A percentile compares a stretch with the other conserved stretches of the same genome.
phyloP scores from a whole-genome alignment of 305 asterid species.

The Fraxinus paxiana region DNA sequence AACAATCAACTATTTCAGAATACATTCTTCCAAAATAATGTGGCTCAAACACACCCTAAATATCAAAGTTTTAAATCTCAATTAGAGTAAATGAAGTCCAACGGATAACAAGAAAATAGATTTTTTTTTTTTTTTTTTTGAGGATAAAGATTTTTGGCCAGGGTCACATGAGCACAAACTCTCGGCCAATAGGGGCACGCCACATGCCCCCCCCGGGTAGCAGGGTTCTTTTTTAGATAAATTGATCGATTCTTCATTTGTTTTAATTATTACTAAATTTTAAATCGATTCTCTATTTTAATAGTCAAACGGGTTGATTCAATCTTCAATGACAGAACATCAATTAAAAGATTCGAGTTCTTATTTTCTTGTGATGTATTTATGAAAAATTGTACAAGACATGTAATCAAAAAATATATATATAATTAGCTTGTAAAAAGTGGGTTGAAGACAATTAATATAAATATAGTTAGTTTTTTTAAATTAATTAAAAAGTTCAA shows the following conservation, averaged over 20 bases:
- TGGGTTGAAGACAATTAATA: background rate
- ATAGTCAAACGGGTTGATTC: background rate
- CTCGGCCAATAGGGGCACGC: background rate
- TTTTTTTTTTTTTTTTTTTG: background rate
- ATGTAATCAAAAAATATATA: background rate
- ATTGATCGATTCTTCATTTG: background rate
- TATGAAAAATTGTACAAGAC: background rate
- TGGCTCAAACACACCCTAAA: no score
- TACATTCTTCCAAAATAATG: no score
- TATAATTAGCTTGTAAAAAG: background rate
- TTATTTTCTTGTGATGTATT: background rate
- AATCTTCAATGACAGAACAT: background rate
- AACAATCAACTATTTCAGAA: no score
- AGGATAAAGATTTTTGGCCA: background rate
- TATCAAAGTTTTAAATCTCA: background rate
- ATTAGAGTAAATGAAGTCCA: background rate
- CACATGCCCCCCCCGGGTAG: background rate
- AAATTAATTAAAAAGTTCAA: background rate
- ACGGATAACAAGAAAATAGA: background rate
- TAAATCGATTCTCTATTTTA: background rate
- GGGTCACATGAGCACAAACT: background rate
- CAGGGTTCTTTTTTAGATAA: background rate
- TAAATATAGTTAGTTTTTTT: background rate
- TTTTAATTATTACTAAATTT: background rate
- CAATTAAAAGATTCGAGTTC: background rate